Conservation (phyloP, 2,329 filamentous ascomycete genomes). For the Penicillium glabrum region DNA sequence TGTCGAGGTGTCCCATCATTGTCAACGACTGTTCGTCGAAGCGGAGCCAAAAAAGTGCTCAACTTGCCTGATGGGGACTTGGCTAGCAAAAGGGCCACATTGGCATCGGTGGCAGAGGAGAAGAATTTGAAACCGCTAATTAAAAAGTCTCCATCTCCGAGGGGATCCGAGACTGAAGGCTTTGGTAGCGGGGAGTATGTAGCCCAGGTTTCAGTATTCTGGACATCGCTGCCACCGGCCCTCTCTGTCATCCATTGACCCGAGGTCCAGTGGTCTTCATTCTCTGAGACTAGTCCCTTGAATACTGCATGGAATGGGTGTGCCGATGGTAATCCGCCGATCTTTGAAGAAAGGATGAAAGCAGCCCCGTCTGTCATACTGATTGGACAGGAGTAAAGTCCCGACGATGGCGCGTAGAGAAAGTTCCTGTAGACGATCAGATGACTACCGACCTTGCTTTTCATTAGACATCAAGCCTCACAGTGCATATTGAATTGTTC, state of each 20-base stretch:
- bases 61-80: slow-evolving; percentile 56
- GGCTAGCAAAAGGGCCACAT: slow-evolving; percentile 65
- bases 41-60: slow-evolving; percentile 65
- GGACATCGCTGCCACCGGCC: slow-evolving; percentile 36
- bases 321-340: slow-evolving; percentile 7
- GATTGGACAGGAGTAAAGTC: slow-evolving; percentile 64
- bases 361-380: slow-evolving; percentile 56
- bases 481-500: slow-evolving; percentile 29
- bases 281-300: slow-evolving; percentile 27
- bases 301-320: slow-evolving; percentile 29
- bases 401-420: slow-evolving; percentile 60
- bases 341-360: slow-evolving; percentile 28
- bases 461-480: slow-evolving; percentile 10
- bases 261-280: slow-evolving; percentile 33
- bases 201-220: slow-evolving; percentile 36
- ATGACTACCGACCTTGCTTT: not conserved
- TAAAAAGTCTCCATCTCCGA: slow-evolving; percentile 33
- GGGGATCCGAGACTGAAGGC: not conserved
- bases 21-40: slow-evolving; percentile 44
- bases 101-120: slow-evolving; percentile 64
- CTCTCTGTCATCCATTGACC: slow-evolving; percentile 44
- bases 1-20: slow-evolving; percentile 28
- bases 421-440: slow-evolving; percentile 39
- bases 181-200: slow-evolving; percentile 23
- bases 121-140: slow-evolving; percentile 73